Conservation (phyloP, 768 basidiomycete species). For the Mycena rebaudengoi region DNA sequence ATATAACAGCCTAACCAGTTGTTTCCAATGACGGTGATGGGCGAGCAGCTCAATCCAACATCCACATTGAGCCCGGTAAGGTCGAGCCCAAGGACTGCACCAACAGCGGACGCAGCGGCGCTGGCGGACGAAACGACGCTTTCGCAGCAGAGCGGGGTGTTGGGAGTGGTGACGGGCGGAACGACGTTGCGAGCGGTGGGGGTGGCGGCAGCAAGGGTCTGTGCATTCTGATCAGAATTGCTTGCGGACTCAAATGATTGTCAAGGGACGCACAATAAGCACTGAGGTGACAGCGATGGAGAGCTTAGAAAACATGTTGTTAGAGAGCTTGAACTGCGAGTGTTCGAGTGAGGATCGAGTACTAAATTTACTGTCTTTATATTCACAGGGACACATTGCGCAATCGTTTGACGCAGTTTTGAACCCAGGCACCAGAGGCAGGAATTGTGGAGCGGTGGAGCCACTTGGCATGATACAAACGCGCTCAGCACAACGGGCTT, state of each 20-base stretch:
- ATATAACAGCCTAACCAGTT: neutral
- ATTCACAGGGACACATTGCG: neutral
- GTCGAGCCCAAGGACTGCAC: neutral
- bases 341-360: slow-evolving; percentile 10
- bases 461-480: no score
- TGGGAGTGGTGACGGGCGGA: neutral
- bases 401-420: no score
- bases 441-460: no score
- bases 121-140: neutral
- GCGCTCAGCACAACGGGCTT: no score
- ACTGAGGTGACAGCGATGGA: neutral
- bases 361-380: neutral
- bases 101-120: neutral
- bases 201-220: neutral
- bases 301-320: neutral
- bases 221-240: no score
- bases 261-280: neutral
- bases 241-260: no score
- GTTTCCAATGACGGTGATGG: neutral
- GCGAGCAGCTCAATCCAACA: neutral
- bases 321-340: neutral
- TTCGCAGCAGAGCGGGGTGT: neutral
- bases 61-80: neutral
- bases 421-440: no score
- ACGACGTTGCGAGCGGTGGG: neutral